A percentile compares a stretch with the other conserved stretches of the same genome.
Conservation (phyloP, 768 basidiomycete species). For the Boletus subparvulus region DNA sequence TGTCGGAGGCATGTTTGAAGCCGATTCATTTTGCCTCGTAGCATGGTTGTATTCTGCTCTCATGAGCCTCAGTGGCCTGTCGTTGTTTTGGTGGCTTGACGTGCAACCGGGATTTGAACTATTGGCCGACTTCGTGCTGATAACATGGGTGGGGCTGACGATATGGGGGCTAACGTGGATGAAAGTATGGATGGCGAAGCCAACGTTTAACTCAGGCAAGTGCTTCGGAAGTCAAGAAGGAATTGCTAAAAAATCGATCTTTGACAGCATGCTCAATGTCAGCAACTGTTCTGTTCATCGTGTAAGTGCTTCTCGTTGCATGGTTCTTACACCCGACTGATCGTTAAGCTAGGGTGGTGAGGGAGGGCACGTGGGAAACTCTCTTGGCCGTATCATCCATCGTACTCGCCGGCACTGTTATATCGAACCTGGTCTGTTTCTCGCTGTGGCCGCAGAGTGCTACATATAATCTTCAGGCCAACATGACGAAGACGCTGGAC, state of each 20-base stretch:
- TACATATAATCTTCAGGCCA: conserved; percentile 73
- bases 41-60: conserved; percentile 69
- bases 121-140: conserved; percentile 70
- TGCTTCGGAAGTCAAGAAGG: background rate
- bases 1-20: conserved; percentile 89
- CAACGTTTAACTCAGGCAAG: conserved; percentile 85
- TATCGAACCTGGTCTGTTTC: conserved; percentile 86
- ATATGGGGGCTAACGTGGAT: conserved; percentile 86
- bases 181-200: conserved; percentile 89
- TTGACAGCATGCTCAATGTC: conserved; percentile 78
- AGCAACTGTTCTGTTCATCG: conserved; percentile 78
- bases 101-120: conserved; percentile 65
- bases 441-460: conserved; percentile 84
- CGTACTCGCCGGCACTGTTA: conserved; percentile 68
- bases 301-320: conserved; percentile 44
- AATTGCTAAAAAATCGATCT: background rate
- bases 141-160: conserved; percentile 81
- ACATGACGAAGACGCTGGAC: conserved; percentile 82
- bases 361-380: conserved; percentile 80
- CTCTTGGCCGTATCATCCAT: conserved; percentile 76
- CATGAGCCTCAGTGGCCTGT: conserved; percentile 74
- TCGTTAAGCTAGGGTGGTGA: conserved; percentile 58
- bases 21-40: conserved; percentile 75
- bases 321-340: background rate
- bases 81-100: conserved; percentile 79